These are phyloP conservation scores for Bipolaris victoriae DNA, from an alignment of 2,329 filamentous ascomycete species.

Conservation along the genomic window DNA sequence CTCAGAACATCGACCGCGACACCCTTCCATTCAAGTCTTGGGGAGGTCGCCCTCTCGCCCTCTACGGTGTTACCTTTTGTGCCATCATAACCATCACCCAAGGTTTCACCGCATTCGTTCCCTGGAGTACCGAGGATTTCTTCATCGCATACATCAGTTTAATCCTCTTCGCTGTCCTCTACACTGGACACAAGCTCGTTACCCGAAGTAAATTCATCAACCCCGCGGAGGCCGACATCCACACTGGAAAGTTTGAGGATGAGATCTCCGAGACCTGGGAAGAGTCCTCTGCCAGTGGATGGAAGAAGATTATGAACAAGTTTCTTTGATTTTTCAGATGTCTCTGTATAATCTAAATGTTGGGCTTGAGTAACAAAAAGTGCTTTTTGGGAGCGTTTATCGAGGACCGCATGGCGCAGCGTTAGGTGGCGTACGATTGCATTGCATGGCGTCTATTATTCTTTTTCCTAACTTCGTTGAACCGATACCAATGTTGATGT, in stretches of 20 bases:
- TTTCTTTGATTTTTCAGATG: conserved; percentile 22
- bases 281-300: conserved; percentile 38
- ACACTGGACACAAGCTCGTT: conserved; percentile 63
- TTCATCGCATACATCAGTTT: conserved; percentile 50
- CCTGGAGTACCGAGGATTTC: conserved; percentile 45
- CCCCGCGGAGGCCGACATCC: conserved; percentile 51
- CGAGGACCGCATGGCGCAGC: conserved; percentile 25
- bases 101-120: conserved; percentile 51
- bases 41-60: conserved; percentile 44
- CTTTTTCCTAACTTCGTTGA: conserved; percentile 9
- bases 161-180: conserved; percentile 56
- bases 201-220: conserved; percentile 50
- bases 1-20: conserved; percentile 48
- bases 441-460: conserved; percentile 27
- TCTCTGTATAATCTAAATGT: background rate
- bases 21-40: conserved; percentile 47
- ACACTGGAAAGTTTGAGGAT: conserved; percentile 48
- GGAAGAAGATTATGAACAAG: conserved; percentile 41
- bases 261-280: conserved; percentile 43
- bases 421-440: conserved; percentile 21
- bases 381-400: conserved; percentile 18
- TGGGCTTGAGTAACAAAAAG: conserved; percentile 13
- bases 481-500: conserved; percentile 26
- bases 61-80: conserved; percentile 48
- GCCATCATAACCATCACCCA: conserved; percentile 50